Percentiles rank a stretch among this genome's conserved stretches.
Conservation (phyloP, 2,329 filamentous ascomycete genomes). For the Ophiostoma ulmi region DNA sequence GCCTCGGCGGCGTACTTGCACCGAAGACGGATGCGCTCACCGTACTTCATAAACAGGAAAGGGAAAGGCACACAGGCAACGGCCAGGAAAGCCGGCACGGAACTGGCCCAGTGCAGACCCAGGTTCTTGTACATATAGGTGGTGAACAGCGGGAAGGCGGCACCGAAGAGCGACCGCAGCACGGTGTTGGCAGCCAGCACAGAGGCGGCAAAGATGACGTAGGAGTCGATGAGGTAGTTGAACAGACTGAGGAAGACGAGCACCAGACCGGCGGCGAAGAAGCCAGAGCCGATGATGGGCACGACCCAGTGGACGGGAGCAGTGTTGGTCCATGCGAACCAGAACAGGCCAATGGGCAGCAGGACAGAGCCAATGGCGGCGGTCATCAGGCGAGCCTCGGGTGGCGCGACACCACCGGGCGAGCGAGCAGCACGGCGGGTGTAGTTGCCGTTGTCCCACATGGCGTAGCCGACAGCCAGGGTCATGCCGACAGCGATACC, state of each 20-base stretch:
- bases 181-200: conserved; percentile 69
- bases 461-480: conserved; percentile 50
- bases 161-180: conserved; percentile 65
- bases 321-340: conserved; percentile 63
- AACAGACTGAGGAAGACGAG: conserved; percentile 61
- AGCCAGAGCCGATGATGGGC: conserved; percentile 36
- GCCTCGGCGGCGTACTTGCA: conserved; percentile 68
- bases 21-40: conserved; percentile 54
- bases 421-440: conserved; percentile 39
- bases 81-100: conserved; percentile 68
- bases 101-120: conserved; percentile 71
- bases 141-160: conserved; percentile 69
- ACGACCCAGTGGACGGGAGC: conserved; percentile 37
- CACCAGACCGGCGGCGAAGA: conserved; percentile 46
- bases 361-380: conserved; percentile 57
- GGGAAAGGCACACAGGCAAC: conserved; percentile 68
- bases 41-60: conserved; percentile 71
- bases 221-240: conserved; percentile 64
- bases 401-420: conserved; percentile 52
- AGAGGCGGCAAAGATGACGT: conserved; percentile 71
- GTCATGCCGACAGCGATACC: conserved; percentile 65
- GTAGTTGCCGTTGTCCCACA: conserved; percentile 54
- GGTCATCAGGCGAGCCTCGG: conserved; percentile 60
- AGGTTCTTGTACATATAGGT: conserved; percentile 52
- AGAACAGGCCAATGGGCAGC: conserved; percentile 61